A percentile compares a stretch with the other conserved stretches of the same genome.
Evolutionary conservation across 768 basidiomycete species (phyloP).

Genomic region (Rhodotorula toruloides): DNA sequence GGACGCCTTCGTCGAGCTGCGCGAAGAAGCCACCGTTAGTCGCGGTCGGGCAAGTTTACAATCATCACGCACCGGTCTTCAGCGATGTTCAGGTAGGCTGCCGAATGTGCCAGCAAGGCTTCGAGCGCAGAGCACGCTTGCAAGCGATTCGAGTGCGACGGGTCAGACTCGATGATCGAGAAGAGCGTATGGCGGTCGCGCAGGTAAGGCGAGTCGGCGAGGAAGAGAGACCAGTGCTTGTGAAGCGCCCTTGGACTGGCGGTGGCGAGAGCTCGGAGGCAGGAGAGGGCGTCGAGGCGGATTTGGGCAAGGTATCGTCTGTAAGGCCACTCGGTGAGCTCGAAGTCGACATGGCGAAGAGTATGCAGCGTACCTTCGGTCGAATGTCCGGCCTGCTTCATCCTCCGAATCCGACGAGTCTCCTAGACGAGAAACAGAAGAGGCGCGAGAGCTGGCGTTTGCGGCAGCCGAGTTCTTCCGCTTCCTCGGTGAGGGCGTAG

Average conservation of each 20-base stretch:
- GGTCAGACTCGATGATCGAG: conserved; percentile 24
- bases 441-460: conserved; percentile 1
- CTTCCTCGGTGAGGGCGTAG: background rate
- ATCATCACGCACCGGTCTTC: conserved; percentile 35
- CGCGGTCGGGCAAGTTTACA: background rate
- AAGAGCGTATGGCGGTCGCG: conserved; percentile 11
- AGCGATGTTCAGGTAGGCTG: conserved; percentile 21
- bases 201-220: conserved; percentile 32
- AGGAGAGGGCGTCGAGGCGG: conserved; percentile 23
- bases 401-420: conserved; percentile 18
- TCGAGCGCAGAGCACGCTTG: conserved; percentile 19
- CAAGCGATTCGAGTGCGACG: conserved; percentile 2
- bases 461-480: background rate
- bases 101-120: conserved; percentile 12
- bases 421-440: background rate
- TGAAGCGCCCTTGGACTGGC: conserved; percentile 10
- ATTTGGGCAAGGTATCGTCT: conserved; percentile 8
- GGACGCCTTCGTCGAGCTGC: conserved; percentile 23
- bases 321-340: background rate
- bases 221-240: conserved; percentile 26
- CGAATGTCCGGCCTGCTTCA: background rate
- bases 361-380: background rate
- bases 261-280: conserved; percentile 8
- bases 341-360: too few relatives aligned
- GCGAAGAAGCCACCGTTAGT: background rate